Evolutionary conservation across 768 basidiomycete species (phyloP), one percentile per base, ranked within the genome.

Genomic region (Glaciozyma martinii): DNA sequence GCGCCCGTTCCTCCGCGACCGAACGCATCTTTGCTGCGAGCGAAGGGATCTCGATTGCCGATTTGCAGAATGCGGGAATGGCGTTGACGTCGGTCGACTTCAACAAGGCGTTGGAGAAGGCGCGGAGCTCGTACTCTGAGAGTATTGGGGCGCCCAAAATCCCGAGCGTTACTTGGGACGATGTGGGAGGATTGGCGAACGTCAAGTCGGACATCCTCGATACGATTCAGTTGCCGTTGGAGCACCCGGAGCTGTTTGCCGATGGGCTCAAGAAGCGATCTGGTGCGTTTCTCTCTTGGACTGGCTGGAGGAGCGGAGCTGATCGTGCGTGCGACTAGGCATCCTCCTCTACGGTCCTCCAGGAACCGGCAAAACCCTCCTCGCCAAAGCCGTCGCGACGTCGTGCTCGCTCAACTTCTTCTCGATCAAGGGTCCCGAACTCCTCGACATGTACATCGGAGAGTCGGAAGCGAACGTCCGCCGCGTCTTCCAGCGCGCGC

Each of bases 61-160:
- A 76, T 59, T n/a, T 75, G 27, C 56, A 57, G n/a, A 62, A 66
- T 3, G 78, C 80, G 0, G 81, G 81, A 13, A 25, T 81, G 19
- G 60, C 76, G 0, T 66, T 81, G 44, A 77, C 75, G 8, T 80
- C 80, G 0, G 79, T 79, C 49, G 90, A 97, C 73, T 86, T 98
- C 71, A 82, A 86, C 5, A 62, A 70, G 21, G 90, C 90, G 0
- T 79, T 98, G 25, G 80, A 80, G 18, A 82, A 85, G 66, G 87
- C 88, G 18, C 44, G 56, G 56, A 57, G 56, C 56, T 82, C 87
- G 0, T 93, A 93, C 76, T 87, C 89, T 12, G 89, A 92, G 74
- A 90, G 83, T 73, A 94, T 98, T 65, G 94, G 93, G n/a, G 90
- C 91, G 30, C 95, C 95, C 0, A 92, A 88, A 71, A 99, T 99